Conservation (phyloP, 352 stramenopile species). For the Globisporangium takayamanum region DNA sequence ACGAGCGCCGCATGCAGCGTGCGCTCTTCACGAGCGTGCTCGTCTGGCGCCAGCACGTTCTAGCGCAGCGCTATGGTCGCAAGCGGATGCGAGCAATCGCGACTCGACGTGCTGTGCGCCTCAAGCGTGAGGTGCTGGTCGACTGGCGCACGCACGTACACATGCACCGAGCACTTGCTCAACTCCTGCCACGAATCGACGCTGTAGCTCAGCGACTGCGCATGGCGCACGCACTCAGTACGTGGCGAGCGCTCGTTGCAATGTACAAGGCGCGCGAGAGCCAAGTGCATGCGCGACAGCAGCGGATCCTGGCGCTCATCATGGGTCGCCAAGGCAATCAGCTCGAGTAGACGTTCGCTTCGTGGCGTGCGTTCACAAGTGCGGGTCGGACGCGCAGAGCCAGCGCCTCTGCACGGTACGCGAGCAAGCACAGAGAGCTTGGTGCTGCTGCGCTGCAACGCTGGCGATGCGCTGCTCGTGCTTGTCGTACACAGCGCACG, state of each 20-base stretch:
- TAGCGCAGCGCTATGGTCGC: no score
- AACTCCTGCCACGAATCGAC: no score
- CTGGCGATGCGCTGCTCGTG: neutral
- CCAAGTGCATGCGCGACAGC: conserved; percentile 17
- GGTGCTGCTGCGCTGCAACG: neutral
- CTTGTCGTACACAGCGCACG: neutral
- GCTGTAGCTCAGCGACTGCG: neutral
- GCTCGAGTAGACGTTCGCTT: conserved; percentile 22
- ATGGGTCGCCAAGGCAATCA: conserved; percentile 21
- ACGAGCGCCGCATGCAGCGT: neutral
- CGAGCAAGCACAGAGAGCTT: neutral
- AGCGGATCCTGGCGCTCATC: conserved; percentile 29
- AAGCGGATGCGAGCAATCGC: no score
- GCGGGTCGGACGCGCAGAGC: neutral
- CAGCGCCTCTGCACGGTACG: neutral
- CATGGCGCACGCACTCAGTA: neutral
- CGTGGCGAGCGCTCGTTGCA: conserved; percentile 12
- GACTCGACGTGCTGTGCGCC: no score
- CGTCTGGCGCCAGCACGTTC: no score
- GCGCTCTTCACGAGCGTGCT: neutral
- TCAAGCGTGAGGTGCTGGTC: no score
- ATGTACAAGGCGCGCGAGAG: conserved; percentile 9
- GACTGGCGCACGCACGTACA: no score
- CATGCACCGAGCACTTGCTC: no score
- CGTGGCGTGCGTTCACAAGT: conserved; percentile 20